Conservation (phyloP, 768 basidiomycete genomes). For the Tephrocybe sp. region DNA sequence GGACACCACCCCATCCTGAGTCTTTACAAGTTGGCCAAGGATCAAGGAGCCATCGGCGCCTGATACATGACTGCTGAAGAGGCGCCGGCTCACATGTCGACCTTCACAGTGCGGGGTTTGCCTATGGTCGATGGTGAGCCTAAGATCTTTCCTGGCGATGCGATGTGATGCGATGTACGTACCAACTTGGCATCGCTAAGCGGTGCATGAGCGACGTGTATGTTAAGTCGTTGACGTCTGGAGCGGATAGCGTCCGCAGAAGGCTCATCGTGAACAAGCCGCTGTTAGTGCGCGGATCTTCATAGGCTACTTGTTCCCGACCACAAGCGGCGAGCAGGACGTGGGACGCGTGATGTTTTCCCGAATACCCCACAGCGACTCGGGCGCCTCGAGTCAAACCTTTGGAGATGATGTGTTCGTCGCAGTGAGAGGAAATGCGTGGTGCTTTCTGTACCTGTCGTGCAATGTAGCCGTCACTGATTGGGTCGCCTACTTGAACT, state of each 20-base stretch:
- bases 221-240: constrained; percentile 24
- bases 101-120: constrained; percentile 39
- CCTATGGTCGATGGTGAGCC: constrained; percentile 19
- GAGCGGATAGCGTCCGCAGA: constrained; percentile 22
- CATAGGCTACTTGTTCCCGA: constrained; percentile 31
- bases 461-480: constrained; percentile 14
- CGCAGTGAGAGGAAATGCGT: constrained; percentile 22
- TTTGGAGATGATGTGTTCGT: constrained; percentile 22
- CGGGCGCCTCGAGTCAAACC: constrained; percentile 13
- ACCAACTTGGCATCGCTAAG: constrained; percentile 29
- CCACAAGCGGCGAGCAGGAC: constrained; percentile 45
- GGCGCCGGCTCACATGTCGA: constrained; percentile 26
- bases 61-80: constrained; percentile 29
- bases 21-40: constrained; percentile 17
- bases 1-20: constrained; percentile 1
- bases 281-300: constrained; percentile 21
- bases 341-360: constrained; percentile 33
- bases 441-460: constrained; percentile 29
- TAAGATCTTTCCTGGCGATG: too few species aligned
- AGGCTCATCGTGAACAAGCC: constrained; percentile 34
- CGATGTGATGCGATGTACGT: too few species aligned
- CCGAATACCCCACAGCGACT: constrained; percentile 19
- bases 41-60: constrained; percentile 31
- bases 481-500: not conserved
- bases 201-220: constrained; percentile 33